Conservation (phyloP, 805 yeast species). For the Huiozyma sinensis region DNA sequence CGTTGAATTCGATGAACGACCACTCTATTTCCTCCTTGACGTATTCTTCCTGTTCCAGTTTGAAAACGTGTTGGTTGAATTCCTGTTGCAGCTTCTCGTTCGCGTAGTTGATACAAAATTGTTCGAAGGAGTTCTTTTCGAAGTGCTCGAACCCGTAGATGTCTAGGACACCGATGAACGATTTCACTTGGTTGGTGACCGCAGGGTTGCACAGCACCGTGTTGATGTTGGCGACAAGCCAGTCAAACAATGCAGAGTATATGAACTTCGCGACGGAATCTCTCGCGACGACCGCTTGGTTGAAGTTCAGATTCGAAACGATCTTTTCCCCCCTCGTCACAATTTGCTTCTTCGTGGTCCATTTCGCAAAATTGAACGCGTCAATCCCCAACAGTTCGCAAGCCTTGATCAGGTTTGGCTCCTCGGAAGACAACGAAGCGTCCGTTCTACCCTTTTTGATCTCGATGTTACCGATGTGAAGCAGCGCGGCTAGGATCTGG, state of each 20-base stretch:
- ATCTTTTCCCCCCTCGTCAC: constrained; percentile 88
- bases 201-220: constrained; percentile 70
- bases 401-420: constrained; percentile 72
- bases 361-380: constrained; percentile 62
- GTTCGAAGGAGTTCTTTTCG: constrained; percentile 89
- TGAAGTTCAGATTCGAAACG: constrained; percentile 66
- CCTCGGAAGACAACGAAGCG: constrained; percentile 74
- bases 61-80: constrained; percentile 94
- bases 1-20: constrained; percentile 92
- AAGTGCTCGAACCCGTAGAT: constrained; percentile 97
- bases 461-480: constrained; percentile 88
- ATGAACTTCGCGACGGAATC: constrained; percentile 96
- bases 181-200: constrained; percentile 44
- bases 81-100: constrained; percentile 96
- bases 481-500: constrained; percentile 72
- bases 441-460: constrained; percentile 76
- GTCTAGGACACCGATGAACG: constrained; percentile 93
- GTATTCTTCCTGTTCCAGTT: constrained; percentile 93
- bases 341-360: constrained; percentile 89
- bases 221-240: constrained; percentile 85
- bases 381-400: constrained; percentile 78
- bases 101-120: constrained; percentile 93
- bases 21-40: constrained; percentile 87
- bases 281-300: constrained; percentile 82
- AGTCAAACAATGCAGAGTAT: constrained; percentile 85